These are phyloP conservation scores for Hamigera avellanea DNA, from an alignment of 495 filamentous ascomycete species.

Conservation along the genomic window DNA sequence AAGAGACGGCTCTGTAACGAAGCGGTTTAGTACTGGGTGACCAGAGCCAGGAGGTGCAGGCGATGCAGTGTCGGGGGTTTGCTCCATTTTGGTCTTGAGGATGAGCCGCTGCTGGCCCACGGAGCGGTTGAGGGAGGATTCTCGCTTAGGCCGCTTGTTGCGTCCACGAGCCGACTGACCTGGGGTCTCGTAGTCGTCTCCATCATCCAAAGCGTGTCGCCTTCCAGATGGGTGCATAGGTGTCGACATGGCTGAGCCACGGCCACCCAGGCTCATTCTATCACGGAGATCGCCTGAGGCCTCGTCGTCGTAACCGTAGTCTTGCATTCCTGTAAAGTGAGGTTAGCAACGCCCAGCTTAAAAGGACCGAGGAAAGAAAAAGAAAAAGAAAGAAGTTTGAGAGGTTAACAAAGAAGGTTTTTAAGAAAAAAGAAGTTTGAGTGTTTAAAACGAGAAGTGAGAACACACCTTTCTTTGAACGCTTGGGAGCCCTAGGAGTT, in stretches of 20 bases:
- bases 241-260: constrained; percentile 29
- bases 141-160: constrained; percentile 25
- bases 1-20: constrained; percentile 27
- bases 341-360: too few relatives aligned
- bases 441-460: too few relatives aligned
- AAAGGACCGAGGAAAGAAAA: too few relatives aligned
- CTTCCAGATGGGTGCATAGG: constrained; percentile 28
- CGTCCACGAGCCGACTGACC: constrained; percentile 21
- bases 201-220: constrained; percentile 22
- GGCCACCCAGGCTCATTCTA: constrained; percentile 3
- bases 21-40: constrained; percentile 38
- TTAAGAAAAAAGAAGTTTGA: too few relatives aligned
- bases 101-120: constrained; percentile 33
- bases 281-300: constrained; percentile 19
- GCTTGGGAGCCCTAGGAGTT: constrained; percentile 42
- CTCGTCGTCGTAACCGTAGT: constrained; percentile 28
- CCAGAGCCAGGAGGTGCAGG: constrained; percentile 37
- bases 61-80: constrained; percentile 33
- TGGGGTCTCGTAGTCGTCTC: constrained; percentile 25
- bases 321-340: constrained; percentile 8
- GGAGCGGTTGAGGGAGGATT: constrained; percentile 25
- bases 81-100: constrained; percentile 38
- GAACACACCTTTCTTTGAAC: constrained; percentile 47
- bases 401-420: too few relatives aligned
- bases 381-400: neutral